Evolutionary conservation across 2,329 filamentous ascomycete genomes (phyloP).

Genomic region (Neophaeococcomyces mojaviensis): DNA sequence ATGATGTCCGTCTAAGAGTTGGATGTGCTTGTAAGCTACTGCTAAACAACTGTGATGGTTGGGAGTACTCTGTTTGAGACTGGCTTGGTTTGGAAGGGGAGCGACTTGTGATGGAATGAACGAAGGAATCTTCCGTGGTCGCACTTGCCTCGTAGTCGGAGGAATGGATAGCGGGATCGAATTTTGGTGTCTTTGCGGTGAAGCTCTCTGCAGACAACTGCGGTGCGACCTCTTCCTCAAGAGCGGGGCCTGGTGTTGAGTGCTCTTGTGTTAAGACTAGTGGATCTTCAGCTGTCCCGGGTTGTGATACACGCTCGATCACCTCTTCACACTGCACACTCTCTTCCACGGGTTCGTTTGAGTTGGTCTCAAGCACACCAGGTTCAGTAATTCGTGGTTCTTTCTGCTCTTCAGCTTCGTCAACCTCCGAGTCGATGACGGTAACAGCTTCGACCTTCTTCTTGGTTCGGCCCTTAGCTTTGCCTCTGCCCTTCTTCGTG

Average conservation of each 20-base stretch:
- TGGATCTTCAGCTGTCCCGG: not conserved
- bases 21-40: slow-evolving; percentile 10
- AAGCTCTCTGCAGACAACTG: not conserved
- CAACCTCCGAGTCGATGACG: not conserved
- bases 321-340: not conserved
- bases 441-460: not conserved
- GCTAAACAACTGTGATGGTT: not conserved
- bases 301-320: not conserved
- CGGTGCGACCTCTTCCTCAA: not conserved
- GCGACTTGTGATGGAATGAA: slow-evolving; percentile 24
- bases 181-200: slow-evolving; percentile 22
- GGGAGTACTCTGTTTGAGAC: not conserved
- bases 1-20: slow-evolving; percentile 13
- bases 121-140: slow-evolving; percentile 24
- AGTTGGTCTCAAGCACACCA: not conserved
- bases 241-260: not conserved
- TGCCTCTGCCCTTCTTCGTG: slow-evolving; percentile 3
- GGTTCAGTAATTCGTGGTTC: not conserved
- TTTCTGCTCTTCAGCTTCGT: not conserved
- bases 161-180: slow-evolving; percentile 22
- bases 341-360: not conserved
- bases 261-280: too few species aligned
- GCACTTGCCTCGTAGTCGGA: slow-evolving; percentile 5
- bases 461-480: not conserved
- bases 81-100: slow-evolving; percentile 20